These are phyloP conservation scores for Calonectria ilicicola DNA, from an alignment of 2,329 filamentous ascomycete species.

Conservation along the genomic window DNA sequence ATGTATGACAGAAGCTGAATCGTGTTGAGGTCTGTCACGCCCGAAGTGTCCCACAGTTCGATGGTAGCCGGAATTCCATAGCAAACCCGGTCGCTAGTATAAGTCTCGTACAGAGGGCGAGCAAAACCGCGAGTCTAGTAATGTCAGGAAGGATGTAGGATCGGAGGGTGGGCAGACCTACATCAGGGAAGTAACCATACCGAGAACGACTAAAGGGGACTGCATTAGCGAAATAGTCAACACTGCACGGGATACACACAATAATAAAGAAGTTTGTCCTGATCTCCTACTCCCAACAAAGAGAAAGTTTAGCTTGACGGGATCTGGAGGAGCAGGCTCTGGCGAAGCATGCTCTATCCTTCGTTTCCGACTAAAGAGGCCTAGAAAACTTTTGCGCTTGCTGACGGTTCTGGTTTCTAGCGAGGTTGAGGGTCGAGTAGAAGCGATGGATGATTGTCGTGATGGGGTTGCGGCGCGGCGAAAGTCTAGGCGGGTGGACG, in stretches of 20 bases:
- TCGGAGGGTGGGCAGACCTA: constrained; percentile 31
- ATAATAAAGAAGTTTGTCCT: constrained; percentile 54
- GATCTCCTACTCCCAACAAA: constrained; percentile 48
- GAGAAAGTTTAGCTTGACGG: constrained; percentile 49
- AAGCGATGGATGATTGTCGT: constrained; percentile 25
- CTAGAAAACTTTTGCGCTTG: constrained; percentile 34
- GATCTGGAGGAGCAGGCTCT: constrained; percentile 30
- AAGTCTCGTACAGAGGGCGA: constrained; percentile 51
- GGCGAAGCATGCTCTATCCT: constrained; percentile 31
- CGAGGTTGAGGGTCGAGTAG: constrained; percentile 30
- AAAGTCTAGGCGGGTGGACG: constrained; percentile 44
- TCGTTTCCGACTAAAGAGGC: constrained; percentile 45
- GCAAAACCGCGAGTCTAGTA: constrained; percentile 47
- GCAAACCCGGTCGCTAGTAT: constrained; percentile 43
- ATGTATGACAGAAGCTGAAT: constrained; percentile 51
- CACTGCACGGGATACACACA: constrained; percentile 40
- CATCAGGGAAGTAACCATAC: constrained; percentile 53
- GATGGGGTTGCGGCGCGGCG: constrained; percentile 44
- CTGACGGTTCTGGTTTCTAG: constrained; percentile 9
- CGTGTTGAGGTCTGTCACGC: constrained; percentile 51
- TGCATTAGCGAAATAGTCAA: neutral
- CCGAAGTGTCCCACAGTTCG: constrained; percentile 56
- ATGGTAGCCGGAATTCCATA: constrained; percentile 42
- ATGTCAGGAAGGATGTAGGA: constrained; percentile 13
- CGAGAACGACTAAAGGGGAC: constrained; percentile 47